Base-by-base conservation (phyloP, 2,329 filamentous ascomycete species). In the Colletotrichum lupini region DNA sequence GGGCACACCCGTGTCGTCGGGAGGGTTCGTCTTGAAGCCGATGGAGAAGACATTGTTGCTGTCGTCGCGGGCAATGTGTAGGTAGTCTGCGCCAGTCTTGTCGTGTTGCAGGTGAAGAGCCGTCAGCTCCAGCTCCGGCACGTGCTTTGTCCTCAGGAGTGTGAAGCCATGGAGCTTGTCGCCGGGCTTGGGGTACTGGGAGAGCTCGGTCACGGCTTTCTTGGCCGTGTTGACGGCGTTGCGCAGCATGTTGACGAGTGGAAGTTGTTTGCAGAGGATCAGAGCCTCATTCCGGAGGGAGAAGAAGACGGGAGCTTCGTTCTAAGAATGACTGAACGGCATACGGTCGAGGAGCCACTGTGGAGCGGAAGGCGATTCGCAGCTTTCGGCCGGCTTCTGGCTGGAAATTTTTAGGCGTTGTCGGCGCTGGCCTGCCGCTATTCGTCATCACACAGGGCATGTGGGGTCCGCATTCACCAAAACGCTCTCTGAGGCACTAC, bases 31-130 rank as follows among this genome's bases (percentile, higher is more conserved):
- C 90, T 98, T 98, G 91, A 99, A 99, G 65, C 95, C 97, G 79
- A 99, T 97, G 49, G 95, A 97, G 85, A 99, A 99, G 81, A 98
- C 97, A 94, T 99, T 99, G 86, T 99, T 99, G 86, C 93, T 93
- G 81, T 99, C 97, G 71, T 98, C 95, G 77, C 96, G 90, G 19
- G 95, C 96, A 78, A 99, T 93, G 84, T 99, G 97, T 59, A 99
- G 88, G 81, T 98, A 98, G 77, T 99, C 95, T 76, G 97, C 97
- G 73, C 95, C 95, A 0, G 97, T 99, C 86, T 95, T 95, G 85
- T 98, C 94, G 81, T 99, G 97, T 79, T 94, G 92, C 75, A 99
- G 89, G 76, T 97, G 94, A 66, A 98, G 84, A 5, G 97, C 97
- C 1, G 95, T 97, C 79, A 99, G 85, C 83, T 98, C 94, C 61